Base-by-base conservation (phyloP, 371 early-diverging fungal genomes). In the Parasitella parasitica region DNA sequence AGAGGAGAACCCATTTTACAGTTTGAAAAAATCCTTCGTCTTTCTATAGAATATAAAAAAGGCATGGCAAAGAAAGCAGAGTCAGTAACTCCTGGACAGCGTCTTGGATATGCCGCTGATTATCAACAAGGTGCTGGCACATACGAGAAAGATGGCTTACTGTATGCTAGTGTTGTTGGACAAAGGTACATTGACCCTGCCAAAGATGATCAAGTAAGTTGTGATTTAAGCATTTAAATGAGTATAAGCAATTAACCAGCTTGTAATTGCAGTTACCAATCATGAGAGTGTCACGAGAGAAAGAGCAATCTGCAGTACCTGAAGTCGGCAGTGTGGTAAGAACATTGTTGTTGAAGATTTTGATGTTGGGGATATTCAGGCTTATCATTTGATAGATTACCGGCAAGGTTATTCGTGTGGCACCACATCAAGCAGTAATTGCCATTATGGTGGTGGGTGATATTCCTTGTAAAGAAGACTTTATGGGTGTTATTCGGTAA, bases 361-460 rank as follows among this genome's bases (percentile, higher is more conserved):
- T 52, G 52, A 39, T 12, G 16, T 32, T 30, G 5, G 35, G 3
- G n/a, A 11, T 18, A n/a, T n/a, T 54, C 8, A 37, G 37, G 36
- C n/a, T n/a, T 57, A 15, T 3, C 32, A 32, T 6, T 38, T 18
- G 7, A 15, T 55, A 86, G 84, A 74, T 89, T 16, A 91, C 90
- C 0, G 94, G 94, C 35, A 90, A 91, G 64, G 93, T 97, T 0
- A 82, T 91, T 24, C 90, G 95, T 18, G 89, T 97, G 54, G 92
- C 88, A 66, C 91, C 94, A 20, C 88, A 82, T 27, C 82, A 88
- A 37, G 98, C 97, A 2, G 82, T 89, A 1, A 87, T 98, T 49
- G 87, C 85, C 51, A 97, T 98, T 62, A 87, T 94, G 88, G 89
- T 96, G 26, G 96, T 97, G 12, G 93, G 88, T 13, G 77, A 84